Conservation (phyloP, 1,284 basidiomycete species). For the Cystobasidium slooffiae region DNA sequence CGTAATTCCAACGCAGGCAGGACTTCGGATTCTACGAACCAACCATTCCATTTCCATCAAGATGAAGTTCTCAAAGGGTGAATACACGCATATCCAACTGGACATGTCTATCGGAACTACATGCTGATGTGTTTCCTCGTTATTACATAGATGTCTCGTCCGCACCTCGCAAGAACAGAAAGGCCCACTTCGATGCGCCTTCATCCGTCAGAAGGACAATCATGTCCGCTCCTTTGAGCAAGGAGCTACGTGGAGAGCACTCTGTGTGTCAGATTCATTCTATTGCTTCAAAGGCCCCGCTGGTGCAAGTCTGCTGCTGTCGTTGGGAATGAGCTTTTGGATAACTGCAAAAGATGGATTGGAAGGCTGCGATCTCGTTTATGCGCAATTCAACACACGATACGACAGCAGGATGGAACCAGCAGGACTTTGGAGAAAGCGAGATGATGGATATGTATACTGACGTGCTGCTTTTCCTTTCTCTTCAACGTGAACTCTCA, state of each 20-base stretch:
- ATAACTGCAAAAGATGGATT: not conserved
- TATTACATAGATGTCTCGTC: conserved; percentile 71
- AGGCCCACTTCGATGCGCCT: conserved; percentile 92
- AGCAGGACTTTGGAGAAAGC: too few species aligned
- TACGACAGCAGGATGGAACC: not conserved
- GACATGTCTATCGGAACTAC: not conserved
- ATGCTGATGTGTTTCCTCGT: not conserved
- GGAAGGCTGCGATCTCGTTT: not conserved
- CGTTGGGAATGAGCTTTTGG: not conserved
- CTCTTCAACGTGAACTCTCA: not conserved
- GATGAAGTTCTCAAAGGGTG: conserved; percentile 43
- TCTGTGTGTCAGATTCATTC: conserved; percentile 67
- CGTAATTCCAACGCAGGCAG: not conserved
- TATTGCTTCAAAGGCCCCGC: conserved; percentile 33
- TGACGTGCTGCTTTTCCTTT: not conserved
- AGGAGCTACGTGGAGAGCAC: conserved; percentile 92
- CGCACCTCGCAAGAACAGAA: conserved; percentile 93
- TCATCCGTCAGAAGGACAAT: conserved; percentile 94
- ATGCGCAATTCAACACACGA: not conserved
- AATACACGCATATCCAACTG: not conserved
- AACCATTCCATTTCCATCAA: not conserved
- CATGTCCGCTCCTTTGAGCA: conserved; percentile 93
- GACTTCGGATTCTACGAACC: not conserved
- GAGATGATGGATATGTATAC: not conserved
- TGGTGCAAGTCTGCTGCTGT: conserved; percentile 6